Conservation (phyloP, 2,329 filamentous ascomycete species). For the Fusarium sp. region DNA sequence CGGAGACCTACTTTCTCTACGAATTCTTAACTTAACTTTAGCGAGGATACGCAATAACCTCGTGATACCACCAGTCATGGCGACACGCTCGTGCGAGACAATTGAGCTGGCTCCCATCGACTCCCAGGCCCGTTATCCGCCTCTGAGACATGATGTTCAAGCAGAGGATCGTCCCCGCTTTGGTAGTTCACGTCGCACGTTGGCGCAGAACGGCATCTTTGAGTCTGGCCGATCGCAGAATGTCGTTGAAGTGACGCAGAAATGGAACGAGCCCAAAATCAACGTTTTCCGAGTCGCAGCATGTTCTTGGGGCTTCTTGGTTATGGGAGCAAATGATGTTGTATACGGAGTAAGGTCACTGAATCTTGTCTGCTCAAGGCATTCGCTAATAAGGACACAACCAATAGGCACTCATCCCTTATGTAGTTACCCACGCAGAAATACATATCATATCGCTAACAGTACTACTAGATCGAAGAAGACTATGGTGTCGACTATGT, state of each 20-base stretch:
- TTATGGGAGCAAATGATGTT: constrained; percentile 1
- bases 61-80: neutral
- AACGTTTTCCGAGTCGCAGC: neutral
- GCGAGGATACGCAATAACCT: neutral
- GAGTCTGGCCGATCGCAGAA: neutral
- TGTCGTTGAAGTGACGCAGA: neutral
- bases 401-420: neutral
- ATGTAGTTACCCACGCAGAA: neutral
- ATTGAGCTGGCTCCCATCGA: neutral
- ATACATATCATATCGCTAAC: neutral
- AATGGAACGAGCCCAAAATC: neutral
- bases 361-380: neutral
- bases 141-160: neutral
- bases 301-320: neutral
- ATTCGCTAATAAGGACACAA: neutral
- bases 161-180: neutral
- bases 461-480: neutral
- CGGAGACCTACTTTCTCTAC: neutral
- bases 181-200: neutral
- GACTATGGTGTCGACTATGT: neutral
- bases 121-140: neutral
- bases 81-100: neutral
- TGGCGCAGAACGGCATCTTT: neutral
- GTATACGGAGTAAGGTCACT: neutral
- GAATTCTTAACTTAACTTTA: neutral